Percentiles rank a stretch among this genome's conserved stretches.
Evolutionary conservation across 495 filamentous ascomycete genomes (phyloP).

Genomic region (Paragyromitra xinjiangensis): DNA sequence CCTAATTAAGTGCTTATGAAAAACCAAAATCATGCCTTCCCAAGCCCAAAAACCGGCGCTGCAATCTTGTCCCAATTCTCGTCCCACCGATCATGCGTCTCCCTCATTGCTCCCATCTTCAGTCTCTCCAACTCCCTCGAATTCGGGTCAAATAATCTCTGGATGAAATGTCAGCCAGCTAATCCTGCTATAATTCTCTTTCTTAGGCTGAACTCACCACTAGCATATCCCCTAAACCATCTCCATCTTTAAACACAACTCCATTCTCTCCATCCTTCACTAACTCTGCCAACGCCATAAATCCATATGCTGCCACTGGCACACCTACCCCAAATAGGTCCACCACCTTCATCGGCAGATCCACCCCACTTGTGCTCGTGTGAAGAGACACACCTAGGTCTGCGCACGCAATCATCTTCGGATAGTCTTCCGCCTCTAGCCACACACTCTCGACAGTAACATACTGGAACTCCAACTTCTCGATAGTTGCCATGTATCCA

Average conservation of each 20-base stretch:
- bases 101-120: constrained; percentile 75
- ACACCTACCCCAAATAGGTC: constrained; percentile 97
- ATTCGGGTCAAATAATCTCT: constrained; percentile 60
- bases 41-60: constrained; percentile 73
- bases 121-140: constrained; percentile 67
- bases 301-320: constrained; percentile 72
- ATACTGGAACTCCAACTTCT: constrained; percentile 66
- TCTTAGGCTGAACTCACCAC: constrained; percentile 36
- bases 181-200: constrained; percentile 53
- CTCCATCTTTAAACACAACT: constrained; percentile 49
- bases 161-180: constrained; percentile 57
- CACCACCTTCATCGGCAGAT: constrained; percentile 99
- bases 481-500: constrained; percentile 74
- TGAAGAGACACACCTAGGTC: constrained; percentile 92
- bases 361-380: constrained; percentile 89
- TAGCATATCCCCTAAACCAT: constrained; percentile 42
- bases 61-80: constrained; percentile 90
- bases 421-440: constrained; percentile 84
- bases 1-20: constrained; percentile 22
- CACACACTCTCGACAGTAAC: constrained; percentile 82
- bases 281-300: constrained; percentile 44
- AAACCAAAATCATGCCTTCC: constrained; percentile 25
- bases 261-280: constrained; percentile 55
- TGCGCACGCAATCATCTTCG: constrained; percentile 81
- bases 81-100: constrained; percentile 85